phyloP scores from a whole-genome alignment of 176 grass and related monocot species.

The Phoenix dactylifera region DNA sequence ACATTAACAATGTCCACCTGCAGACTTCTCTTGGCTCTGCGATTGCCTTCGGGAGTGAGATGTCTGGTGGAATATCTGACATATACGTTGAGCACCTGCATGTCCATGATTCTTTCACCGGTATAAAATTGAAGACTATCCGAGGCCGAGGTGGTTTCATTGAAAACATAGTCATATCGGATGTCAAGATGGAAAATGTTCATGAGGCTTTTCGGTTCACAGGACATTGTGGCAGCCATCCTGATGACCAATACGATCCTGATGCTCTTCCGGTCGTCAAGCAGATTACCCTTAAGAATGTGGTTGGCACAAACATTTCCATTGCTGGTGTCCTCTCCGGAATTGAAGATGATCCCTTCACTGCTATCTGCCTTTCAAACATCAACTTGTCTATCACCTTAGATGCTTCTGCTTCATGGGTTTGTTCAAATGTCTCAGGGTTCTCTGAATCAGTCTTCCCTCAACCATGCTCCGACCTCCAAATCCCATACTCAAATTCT shows the following conservation, averaged over 20 bases:
- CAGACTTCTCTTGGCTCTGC: constrained; percentile 50
- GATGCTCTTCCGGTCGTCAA: constrained; percentile 41
- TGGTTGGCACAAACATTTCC: constrained; percentile 53
- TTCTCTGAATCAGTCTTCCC: constrained; percentile 60
- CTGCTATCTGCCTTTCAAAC: constrained; percentile 58
- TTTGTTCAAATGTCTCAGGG: constrained; percentile 68
- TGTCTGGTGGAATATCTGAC: constrained; percentile 79
- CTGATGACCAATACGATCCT: constrained; percentile 42
- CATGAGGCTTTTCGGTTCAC: constrained; percentile 53
- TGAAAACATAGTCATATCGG: constrained; percentile 36
- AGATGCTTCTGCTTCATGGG: constrained; percentile 32
- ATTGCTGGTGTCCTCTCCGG: constrained; percentile 59
- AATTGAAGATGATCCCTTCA: constrained; percentile 56
- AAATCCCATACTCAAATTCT: constrained; percentile 36
- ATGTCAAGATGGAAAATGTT: constrained; percentile 58
- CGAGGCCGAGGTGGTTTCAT: constrained; percentile 63
- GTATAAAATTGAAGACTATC: constrained; percentile 57
- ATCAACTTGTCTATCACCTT: constrained; percentile 38
- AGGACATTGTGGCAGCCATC: constrained; percentile 46
- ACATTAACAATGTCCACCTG: constrained; percentile 51
- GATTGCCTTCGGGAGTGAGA: constrained; percentile 84
- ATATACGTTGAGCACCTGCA: constrained; percentile 30
- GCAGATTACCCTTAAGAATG: constrained; percentile 57
- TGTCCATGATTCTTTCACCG: constrained; percentile 42
- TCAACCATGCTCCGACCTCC: constrained; percentile 52